Evolutionary conservation across 1,139 yeast species (phyloP).

Genomic region (Debaryomyces singareniensis): DNA sequence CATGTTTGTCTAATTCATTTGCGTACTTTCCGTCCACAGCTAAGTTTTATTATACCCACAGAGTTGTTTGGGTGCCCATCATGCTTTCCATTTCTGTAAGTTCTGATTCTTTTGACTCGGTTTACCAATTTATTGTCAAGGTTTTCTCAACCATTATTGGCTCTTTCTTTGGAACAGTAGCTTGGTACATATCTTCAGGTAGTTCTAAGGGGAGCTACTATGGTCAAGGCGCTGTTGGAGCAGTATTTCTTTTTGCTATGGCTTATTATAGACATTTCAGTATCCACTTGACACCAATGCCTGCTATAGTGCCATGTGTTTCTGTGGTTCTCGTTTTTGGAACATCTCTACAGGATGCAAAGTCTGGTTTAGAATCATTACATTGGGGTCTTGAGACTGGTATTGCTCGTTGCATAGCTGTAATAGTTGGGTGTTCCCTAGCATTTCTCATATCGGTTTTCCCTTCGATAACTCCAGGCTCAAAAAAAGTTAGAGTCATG

Average conservation of each 20-base stretch:
- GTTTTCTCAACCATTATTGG: slow-evolving; percentile 26
- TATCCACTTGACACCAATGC: slow-evolving; percentile 21
- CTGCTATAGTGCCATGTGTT: slow-evolving; percentile 23
- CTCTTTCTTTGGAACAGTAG: slow-evolving; percentile 21
- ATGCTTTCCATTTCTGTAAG: slow-evolving; percentile 28
- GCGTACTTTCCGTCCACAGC: slow-evolving; percentile 20
- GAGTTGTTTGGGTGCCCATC: slow-evolving; percentile 30
- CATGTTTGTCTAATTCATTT: slow-evolving; percentile 1
- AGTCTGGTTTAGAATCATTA: slow-evolving; percentile 12
- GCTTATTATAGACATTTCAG: slow-evolving; percentile 29
- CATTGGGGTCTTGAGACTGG: slow-evolving; percentile 27
- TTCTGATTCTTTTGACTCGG: slow-evolving; percentile 29
- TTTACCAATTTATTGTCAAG: slow-evolving; percentile 22
- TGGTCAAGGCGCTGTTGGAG: slow-evolving; percentile 27
- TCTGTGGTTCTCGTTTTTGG: slow-evolving; percentile 29
- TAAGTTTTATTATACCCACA: slow-evolving; percentile 21
- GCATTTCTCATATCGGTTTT: slow-evolving; percentile 26
- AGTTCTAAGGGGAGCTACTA: slow-evolving; percentile 25
- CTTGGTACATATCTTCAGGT: slow-evolving; percentile 34
- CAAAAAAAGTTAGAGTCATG: slow-evolving; percentile 8
- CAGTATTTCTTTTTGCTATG: slow-evolving; percentile 18
- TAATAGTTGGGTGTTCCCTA: slow-evolving; percentile 22
- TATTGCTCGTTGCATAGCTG: slow-evolving; percentile 21
- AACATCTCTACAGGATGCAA: slow-evolving; percentile 27
- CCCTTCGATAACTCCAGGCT: slow-evolving; percentile 26